Base-by-base conservation (phyloP, 352 stramenopile species). In the Phytopythium ostracodes region DNA sequence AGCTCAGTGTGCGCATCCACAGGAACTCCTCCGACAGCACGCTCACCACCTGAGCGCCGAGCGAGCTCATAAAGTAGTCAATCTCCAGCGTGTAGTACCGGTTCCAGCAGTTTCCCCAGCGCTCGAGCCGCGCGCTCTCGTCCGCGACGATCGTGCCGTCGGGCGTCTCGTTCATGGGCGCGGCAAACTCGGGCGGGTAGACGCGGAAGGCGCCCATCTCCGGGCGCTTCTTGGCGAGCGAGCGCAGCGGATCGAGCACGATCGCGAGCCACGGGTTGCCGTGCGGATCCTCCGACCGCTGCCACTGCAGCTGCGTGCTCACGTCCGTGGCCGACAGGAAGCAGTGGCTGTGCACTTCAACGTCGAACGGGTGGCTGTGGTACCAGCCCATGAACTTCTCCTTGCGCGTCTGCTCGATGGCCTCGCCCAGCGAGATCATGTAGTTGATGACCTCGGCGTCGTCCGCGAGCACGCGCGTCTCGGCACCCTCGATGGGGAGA, bases 351-450 rank as follows among this genome's bases (percentile, higher is more conserved):
- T 89, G 92, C 67, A 99, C 87, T 61, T 96, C 83, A 9, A 99
- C 88, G 71, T 99, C 98, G 68, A 99, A 99, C 8, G 98, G 98
- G 66, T 99, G 98, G 65, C 90, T 98, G 74, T 99, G 98, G 81
- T 99, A 99, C 98, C 98, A 99, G 59, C 97, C 98, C 92, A 99
- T 99, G 68, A 99, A 99, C 59, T 96, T 96, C 71, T 99, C 96
- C 57, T 98, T 97, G 44, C 96, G 88, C 3, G 94, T 98, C 62
- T 84, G 70, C 72, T 99, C 96, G 36, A 99, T 73, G 7, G 86
- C 87, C 72, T 99, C 97, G 6, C 92, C 92, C 2, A 99, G 81
- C 33, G 94, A 93, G 73, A 99, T 99, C 97, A 99, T 99, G 76
- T 99, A 99, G 77, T 99, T 99, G 63, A 99, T 98, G 6, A 99